Percentiles rank a stretch among this genome's conserved stretches.
phyloP scores from a whole-genome alignment of 768 basidiomycete genomes.

The Termitomyces sp. region DNA sequence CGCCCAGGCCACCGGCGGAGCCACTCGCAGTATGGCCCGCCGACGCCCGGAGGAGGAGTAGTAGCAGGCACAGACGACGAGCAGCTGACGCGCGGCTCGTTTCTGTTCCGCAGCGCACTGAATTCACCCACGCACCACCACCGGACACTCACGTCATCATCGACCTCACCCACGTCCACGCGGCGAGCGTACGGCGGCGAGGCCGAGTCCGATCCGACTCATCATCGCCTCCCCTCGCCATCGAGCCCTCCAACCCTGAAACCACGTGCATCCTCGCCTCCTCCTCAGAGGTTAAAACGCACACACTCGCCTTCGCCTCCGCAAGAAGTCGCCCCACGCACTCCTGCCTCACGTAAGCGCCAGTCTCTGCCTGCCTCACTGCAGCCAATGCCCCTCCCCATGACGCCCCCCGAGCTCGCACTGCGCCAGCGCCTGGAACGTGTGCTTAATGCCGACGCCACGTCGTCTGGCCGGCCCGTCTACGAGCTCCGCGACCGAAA shows the following conservation, averaged over 20 bases:
- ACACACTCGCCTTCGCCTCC: neutral
- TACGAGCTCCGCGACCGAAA: neutral
- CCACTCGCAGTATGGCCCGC: conserved; percentile 27
- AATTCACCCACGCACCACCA: conserved; percentile 8
- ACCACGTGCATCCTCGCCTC: neutral
- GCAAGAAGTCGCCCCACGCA: neutral
- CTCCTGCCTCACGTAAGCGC: conserved; percentile 4
- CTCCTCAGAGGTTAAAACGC: neutral
- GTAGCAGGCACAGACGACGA: conserved; percentile 12
- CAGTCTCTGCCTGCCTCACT: conserved; percentile 11
- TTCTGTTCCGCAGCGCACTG: conserved; percentile 30
- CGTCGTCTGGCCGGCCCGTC: neutral
- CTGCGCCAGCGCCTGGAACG: conserved; percentile 50
- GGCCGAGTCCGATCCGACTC: neutral
- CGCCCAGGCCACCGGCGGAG: conserved; percentile 8
- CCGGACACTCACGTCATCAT: neutral
- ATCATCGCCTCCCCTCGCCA: neutral
- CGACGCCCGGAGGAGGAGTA: conserved; percentile 12
- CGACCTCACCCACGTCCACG: neutral
- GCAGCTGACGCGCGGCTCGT: conserved; percentile 18
- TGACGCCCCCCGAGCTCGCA: conserved; percentile 52
- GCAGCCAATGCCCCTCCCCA: conserved; percentile 2
- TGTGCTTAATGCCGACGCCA: conserved; percentile 28
- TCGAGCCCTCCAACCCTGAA: too few relatives aligned
- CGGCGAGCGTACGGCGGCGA: neutral